Evolutionary conservation across 1,284 basidiomycete genomes (phyloP).

Genomic region (Naganishia albida): DNA sequence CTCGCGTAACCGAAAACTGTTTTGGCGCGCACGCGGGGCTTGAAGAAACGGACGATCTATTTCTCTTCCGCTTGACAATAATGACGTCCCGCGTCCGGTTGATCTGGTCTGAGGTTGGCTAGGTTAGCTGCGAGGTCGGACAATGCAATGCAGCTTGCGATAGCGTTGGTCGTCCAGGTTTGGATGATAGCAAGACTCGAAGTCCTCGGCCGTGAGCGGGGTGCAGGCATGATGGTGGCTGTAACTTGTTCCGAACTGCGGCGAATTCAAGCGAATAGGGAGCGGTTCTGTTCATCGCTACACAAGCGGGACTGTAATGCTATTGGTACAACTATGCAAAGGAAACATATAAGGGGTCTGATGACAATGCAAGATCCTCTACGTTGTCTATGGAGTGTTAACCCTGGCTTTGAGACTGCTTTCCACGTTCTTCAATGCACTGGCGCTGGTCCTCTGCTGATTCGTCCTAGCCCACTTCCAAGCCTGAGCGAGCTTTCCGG

Average conservation of each 20-base stretch:
- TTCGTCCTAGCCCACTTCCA: conserved; percentile 23
- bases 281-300: not conserved
- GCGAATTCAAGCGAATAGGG: not conserved
- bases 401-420: conserved; percentile 28
- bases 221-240: not conserved
- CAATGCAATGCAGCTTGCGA: too few species aligned
- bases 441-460: not conserved
- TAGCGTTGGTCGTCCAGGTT: too few species aligned
- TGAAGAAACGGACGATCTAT: conserved; percentile 4
- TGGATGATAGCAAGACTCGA: too few species aligned
- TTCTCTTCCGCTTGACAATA: conserved; percentile 1
- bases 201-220: too few species aligned
- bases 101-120: too few species aligned
- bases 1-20: conserved; percentile 21
- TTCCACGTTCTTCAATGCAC: conserved; percentile 28
- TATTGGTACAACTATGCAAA: conserved; percentile 1
- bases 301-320: not conserved
- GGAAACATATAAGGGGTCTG: not conserved
- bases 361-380: too few species aligned
- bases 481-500: conserved; percentile 64
- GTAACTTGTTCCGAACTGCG: not conserved
- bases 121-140: too few species aligned
- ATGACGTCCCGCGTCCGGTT: too few species aligned
- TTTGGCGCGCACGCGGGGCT: conserved; percentile 8
- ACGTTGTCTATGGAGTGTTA: conserved; percentile 26